Evolutionary conservation across 148 eudicot species (phyloP).

Genomic region (Amaranthus hypochondriacus): DNA sequence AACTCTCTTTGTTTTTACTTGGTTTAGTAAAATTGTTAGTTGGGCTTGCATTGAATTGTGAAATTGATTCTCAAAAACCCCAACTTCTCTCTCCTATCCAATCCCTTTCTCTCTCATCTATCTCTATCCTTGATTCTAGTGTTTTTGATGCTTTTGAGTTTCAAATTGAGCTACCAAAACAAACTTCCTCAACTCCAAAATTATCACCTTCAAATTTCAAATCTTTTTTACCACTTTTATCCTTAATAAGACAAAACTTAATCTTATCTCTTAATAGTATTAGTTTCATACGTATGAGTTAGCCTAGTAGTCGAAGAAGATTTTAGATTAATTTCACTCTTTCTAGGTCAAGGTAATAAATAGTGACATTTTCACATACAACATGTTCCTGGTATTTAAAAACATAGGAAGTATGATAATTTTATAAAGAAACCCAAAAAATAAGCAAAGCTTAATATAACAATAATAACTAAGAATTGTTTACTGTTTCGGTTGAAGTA

Average conservation of each 20-base stretch:
- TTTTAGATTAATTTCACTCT: too few species aligned
- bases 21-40: conserved; percentile 16
- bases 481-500: too few species aligned
- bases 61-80: not conserved
- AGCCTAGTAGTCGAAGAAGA: too few species aligned
- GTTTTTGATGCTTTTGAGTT: not conserved
- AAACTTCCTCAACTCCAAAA: not conserved
- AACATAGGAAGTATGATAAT: too few species aligned
- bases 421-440: too few species aligned
- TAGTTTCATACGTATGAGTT: too few species aligned
- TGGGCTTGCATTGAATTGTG: conserved; percentile 15
- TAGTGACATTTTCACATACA: too few species aligned
- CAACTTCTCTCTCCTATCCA: too few species aligned
- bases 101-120: not conserved
- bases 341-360: too few species aligned
- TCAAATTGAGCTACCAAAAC: not conserved
- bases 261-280: not conserved
- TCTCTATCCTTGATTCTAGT: not conserved
- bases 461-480: too few species aligned
- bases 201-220: conserved; percentile 5
- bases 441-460: too few species aligned
- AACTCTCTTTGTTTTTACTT: not conserved
- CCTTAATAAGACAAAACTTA: not conserved
- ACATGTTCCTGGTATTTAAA: too few species aligned
- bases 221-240: not conserved